Base-by-base conservation (phyloP, 192 early-diverging fungal species). In the Rhizoclosmatium globosum region DNA sequence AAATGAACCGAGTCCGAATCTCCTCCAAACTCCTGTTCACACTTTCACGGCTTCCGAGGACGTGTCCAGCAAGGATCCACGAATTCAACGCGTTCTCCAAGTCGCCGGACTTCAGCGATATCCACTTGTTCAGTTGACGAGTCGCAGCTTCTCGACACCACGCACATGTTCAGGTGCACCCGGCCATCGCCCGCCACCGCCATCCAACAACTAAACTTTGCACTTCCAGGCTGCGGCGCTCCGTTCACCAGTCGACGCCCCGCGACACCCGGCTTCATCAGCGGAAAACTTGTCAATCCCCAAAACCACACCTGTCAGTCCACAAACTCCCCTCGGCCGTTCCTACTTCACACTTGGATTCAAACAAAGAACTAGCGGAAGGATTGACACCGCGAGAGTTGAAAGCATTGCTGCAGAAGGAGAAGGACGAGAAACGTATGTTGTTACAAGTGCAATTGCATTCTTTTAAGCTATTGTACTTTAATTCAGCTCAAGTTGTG, bases 211-310 rank as follows among this genome's bases (percentile, higher is more conserved):
- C 31, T 31, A 31, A 31, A 31, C 31, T 0, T 31, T 31, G 31
- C 31, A 31, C 31, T 31, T 31, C 31, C 50, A 71, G 69, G 69
- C 6, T 71, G 69, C 23, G 69, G 69, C 48, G 46, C 69, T 21
- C 21, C 38, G 21, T 71, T 71, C 69, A 71, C 1, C 47, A n/a
- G 1, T 17, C 41, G 7, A 6, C 17, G 15, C 47, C n/a, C 69
- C 7, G 17, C 47, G 13, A 71, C 42, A 23, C 69, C 69, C 15
- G 69, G 69, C 9, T 71, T 56, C 53, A 42, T 68, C 39, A 2
- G 43, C 39, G n/a, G 43, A 2, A 46, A 42, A 47, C 17, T 56
- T 48, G 47, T 56, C 38, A 38, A 71, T 11, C 17, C 17, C 6
- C 7, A n/a, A 13, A 56, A 56, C 19, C 50, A 13, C 69, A 48